Evolutionary conservation across 106 monocot species (phyloP), one percentile per base, ranked within the genome.

Genomic region (Gastrodia elata): DNA sequence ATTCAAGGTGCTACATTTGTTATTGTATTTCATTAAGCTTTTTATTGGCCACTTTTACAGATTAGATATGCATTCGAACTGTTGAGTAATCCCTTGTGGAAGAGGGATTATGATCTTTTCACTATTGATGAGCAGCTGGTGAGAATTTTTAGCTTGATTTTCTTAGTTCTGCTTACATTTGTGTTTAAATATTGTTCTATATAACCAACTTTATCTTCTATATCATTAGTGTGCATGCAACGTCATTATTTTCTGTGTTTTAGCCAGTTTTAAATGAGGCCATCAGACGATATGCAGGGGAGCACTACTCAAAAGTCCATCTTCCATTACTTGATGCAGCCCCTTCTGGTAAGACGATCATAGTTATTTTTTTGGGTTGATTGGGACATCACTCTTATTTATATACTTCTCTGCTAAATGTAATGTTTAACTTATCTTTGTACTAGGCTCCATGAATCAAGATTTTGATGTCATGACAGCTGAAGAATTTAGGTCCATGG

Each of bases 51-150:
- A 13, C 8, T 77, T 42, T 73, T 88, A 76, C 81, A 97, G 97
- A 78, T 85, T 69, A 90, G 90, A 52, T 90, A 97, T 88, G 88
- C 92, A 64, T 93, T 78, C 77, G 97, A 97, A 40, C 71, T 97
- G n/a, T 83, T 93, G 80, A 83, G 81, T 25, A 84, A 92, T 88
- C 93, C 90, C 30, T 14, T 83, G 56, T 88, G 83, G 87, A 97
- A 97, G 81, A 88, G 90, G 81, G 88, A 97, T 61, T 97, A 97
- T 80, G 97, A 97, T 48, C 71, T 75, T 67, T 97, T 93, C 61
- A 76, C 84, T 49, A 83, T 97, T 75, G 97, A 97, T 73, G 93
- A 97, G 40, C 87, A 97, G 2, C 64, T 67, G 85, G 97, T 97
- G 64, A 79, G 86, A 44, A 36, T 39, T 44, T 58, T 8, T 74